A percentile compares a stretch with the other conserved stretches of the same genome.
Conservation (phyloP, 768 basidiomycete species). For the Asterophora lycoperdoides region DNA sequence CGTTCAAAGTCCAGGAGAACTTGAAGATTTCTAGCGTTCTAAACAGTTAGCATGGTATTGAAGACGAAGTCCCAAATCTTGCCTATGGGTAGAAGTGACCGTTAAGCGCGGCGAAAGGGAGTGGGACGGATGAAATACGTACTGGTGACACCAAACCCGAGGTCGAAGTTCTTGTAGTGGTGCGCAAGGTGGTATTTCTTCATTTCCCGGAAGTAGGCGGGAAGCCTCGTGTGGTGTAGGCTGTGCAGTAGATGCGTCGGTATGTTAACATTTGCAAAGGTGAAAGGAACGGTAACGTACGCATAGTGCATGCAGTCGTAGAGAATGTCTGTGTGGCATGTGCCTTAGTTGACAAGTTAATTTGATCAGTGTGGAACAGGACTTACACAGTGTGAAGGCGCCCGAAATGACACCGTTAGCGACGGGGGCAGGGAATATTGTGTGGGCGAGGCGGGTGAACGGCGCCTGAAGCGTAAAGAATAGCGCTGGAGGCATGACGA, state of each 20-base stretch:
- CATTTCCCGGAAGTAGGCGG: constrained; percentile 83
- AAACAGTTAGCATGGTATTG: constrained; percentile 73
- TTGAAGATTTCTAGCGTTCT: constrained; percentile 12
- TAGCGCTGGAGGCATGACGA: constrained; percentile 94
- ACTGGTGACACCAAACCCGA: constrained; percentile 97
- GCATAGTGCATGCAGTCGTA: constrained; percentile 95
- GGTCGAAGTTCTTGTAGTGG: constrained; percentile 97
- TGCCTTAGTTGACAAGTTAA: neutral
- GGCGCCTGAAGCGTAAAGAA: constrained; percentile 77
- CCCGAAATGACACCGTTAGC: constrained; percentile 94
- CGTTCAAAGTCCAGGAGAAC: neutral
- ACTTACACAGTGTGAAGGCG: constrained; percentile 70
- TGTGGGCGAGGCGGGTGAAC: constrained; percentile 81
- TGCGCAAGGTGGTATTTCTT: constrained; percentile 98
- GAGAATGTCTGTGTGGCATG: constrained; percentile 51
- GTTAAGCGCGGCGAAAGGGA: neutral
- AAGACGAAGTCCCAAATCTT: constrained; percentile 96
- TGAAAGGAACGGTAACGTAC: constrained; percentile 36
- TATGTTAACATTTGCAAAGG: neutral
- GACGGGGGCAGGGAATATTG: constrained; percentile 74
- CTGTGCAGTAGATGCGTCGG: constrained; percentile 26
- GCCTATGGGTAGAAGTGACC: constrained; percentile 35
- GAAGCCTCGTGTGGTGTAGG: constrained; percentile 83
- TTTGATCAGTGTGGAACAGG: neutral
- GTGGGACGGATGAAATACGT: constrained; percentile 21